Evolutionary conservation across 495 filamentous ascomycete species (phyloP), one percentile per base, ranked within the genome.

Genomic region (Ramalina intermedia): DNA sequence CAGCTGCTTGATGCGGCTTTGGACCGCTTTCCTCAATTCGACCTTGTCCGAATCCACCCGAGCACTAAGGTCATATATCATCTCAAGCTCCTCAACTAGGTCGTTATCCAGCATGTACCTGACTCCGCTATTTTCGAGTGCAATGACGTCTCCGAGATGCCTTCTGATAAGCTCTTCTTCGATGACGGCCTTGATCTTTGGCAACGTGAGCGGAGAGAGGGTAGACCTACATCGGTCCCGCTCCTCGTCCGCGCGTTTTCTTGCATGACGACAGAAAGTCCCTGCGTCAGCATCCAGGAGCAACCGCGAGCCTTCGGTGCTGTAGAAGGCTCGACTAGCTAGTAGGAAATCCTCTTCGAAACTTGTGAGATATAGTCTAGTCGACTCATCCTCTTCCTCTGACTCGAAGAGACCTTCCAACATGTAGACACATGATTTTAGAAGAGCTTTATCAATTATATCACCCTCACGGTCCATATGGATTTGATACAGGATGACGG

Each of bases 61-160:
- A 5, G 81, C 63, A 49, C 88, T 81, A 8, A 94, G 76, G 17
- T 78, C 66, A 59, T 88, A 96, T 6, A 96, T 69, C 43, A 85
- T 81, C 13, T 68, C 65, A 8, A 99, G 66, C 51, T 87, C 88
- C 6, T 84, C 78, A 14, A 82, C 43, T 41, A 80, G 76, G 56
- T 96, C 83, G 52, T 95, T 85, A 57, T 96, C 87, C 37, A 96
- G 80, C 91, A 99, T 99, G 56, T 72, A 73, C 46, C 75, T 76
- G 43, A 96, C 76, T 17, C 91, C 91, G 46, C 80, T 94, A 1
- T 78, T 78, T 56, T 94, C 85, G 58, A 94, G 75, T 20, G 78
- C 74, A 48, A 96, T 77, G 44, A 99, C 82, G 13, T 94, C 89
- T 4, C 75, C 66, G 12, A 96, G 76, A 47, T 87, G 82, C 8